Percentiles rank a stretch among this genome's conserved stretches.
phyloP scores from a whole-genome alignment of 1,139 yeast species.

The Kodamaea ohmeri region DNA sequence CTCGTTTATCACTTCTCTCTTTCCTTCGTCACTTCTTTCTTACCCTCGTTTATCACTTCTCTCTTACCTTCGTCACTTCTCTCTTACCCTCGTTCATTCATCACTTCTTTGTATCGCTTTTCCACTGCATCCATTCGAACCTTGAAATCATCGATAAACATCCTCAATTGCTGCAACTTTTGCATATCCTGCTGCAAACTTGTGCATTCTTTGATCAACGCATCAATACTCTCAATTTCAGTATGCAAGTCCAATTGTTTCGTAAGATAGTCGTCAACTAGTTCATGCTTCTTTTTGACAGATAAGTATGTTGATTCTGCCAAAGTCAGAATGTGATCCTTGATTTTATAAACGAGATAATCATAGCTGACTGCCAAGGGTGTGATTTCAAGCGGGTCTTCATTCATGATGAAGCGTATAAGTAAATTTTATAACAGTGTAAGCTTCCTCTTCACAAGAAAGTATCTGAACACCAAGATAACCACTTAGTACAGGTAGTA shows the following conservation, averaged over 20 bases:
- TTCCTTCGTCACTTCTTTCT: too few species aligned
- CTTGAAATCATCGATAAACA: conserved; percentile 44
- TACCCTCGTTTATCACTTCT: too few species aligned
- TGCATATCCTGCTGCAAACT: conserved; percentile 60
- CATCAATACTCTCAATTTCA: conserved; percentile 44
- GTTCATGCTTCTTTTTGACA: conserved; percentile 27
- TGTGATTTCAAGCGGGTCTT: conserved; percentile 62
- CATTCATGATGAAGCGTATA: conserved; percentile 7
- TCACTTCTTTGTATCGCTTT: conserved; percentile 17
- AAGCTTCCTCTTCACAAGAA: conserved; percentile 2
- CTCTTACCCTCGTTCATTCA: neutral
- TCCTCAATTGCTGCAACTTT: conserved; percentile 63
- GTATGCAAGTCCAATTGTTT: conserved; percentile 37
- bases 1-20: too few species aligned
- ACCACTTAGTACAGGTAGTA: too few species aligned
- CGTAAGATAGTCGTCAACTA: conserved; percentile 34
- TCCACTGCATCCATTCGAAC: conserved; percentile 29
- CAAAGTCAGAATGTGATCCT: conserved; percentile 46
- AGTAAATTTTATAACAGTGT: too few species aligned
- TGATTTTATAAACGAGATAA: conserved; percentile 58
- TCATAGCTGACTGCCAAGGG: conserved; percentile 60
- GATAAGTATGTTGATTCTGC: conserved; percentile 36
- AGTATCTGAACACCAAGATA: too few species aligned
- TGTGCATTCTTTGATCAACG: conserved; percentile 48
- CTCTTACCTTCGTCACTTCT: neutral